These are phyloP conservation scores for Prunus mume DNA, from an alignment of 306 rosid species.

Conservation along the genomic window DNA sequence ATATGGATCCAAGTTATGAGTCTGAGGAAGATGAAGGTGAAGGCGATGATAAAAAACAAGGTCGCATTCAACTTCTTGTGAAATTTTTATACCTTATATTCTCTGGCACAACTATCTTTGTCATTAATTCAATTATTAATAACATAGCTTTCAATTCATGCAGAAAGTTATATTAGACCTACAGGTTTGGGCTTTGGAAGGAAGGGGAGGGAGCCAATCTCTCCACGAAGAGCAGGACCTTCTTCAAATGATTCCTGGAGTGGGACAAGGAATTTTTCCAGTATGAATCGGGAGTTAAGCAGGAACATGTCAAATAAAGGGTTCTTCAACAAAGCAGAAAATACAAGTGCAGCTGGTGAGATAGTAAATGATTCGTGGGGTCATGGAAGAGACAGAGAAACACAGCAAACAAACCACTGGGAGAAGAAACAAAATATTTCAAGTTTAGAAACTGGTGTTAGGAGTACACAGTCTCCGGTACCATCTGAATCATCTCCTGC, in stretches of 20 bases:
- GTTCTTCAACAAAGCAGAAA: conserved; percentile 58
- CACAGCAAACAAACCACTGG: conserved; percentile 58
- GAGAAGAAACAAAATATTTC: conserved; percentile 58
- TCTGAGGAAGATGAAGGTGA: conserved; percentile 93
- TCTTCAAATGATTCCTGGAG: conserved; percentile 67
- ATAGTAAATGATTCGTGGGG: conserved; percentile 50
- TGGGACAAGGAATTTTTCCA: conserved; percentile 64
- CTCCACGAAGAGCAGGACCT: conserved; percentile 74
- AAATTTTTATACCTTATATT: conserved; percentile 7
- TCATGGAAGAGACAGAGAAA: conserved; percentile 75
- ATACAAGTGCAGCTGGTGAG: conserved; percentile 54
- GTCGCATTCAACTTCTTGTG: conserved; percentile 21
- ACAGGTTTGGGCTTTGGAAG: conserved; percentile 76
- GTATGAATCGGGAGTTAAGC: conserved; percentile 52
- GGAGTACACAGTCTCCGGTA: conserved; percentile 39
- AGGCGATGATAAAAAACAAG: conserved; percentile 66
- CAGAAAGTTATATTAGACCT: conserved; percentile 69
- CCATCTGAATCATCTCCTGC: conserved; percentile 40
- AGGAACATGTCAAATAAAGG: conserved; percentile 70
- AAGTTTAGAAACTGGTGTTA: conserved; percentile 48
- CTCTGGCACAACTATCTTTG: neutral
- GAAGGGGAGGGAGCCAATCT: conserved; percentile 69
- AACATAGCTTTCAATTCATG: conserved; percentile 30
- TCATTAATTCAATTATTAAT: conserved; percentile 3
- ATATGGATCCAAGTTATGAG: conserved; percentile 94